A percentile compares a stretch with the other conserved stretches of the same genome.
These are phyloP conservation scores for Vicia villosa DNA, from an alignment of 306 rosid genomes.

Conservation along the genomic window DNA sequence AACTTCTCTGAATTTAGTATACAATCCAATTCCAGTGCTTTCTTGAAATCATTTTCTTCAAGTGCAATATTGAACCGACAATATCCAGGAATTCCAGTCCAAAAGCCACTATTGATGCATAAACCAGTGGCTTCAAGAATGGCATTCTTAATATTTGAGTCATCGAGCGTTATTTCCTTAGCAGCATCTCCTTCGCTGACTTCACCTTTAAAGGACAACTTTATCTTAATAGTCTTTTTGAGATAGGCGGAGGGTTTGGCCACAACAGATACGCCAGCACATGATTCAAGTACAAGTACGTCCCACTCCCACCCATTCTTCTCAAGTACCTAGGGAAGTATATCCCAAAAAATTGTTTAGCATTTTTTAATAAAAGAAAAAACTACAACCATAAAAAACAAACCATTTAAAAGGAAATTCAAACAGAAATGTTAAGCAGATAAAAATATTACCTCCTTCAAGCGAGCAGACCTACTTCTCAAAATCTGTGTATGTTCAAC, in stretches of 20 bases:
- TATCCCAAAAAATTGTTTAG: background rate
- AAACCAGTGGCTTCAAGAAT: conserved; percentile 74
- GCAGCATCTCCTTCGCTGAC: conserved; percentile 37
- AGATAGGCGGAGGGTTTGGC: conserved; percentile 84
- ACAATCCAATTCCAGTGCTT: conserved; percentile 88
- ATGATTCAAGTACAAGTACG: conserved; percentile 71
- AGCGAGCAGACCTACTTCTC: conserved; percentile 61
- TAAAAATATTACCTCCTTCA: conserved; percentile 72
- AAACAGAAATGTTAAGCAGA: conserved; percentile 6
- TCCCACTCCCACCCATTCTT: conserved; percentile 92
- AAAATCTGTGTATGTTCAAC: conserved; percentile 54
- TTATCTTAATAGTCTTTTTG: conserved; percentile 58
- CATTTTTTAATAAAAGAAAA: conserved; percentile 18
- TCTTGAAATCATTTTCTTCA: conserved; percentile 73
- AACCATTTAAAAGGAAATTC: background rate
- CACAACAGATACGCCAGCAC: conserved; percentile 81
- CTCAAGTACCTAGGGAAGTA: conserved; percentile 64
- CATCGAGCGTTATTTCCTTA: conserved; percentile 55
- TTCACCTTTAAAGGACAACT: conserved; percentile 37
- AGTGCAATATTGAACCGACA: conserved; percentile 85
- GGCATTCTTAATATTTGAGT: conserved; percentile 71
- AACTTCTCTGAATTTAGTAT: conserved; percentile 55
- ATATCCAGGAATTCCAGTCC: conserved; percentile 97
- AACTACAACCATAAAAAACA: conserved; percentile 1
- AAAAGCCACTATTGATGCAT: conserved; percentile 88